Percentiles rank a stretch among this genome's conserved stretches.
phyloP scores from a whole-genome alignment of 2,329 filamentous ascomycete genomes.

The Pseudogymnoascus sp. region DNA sequence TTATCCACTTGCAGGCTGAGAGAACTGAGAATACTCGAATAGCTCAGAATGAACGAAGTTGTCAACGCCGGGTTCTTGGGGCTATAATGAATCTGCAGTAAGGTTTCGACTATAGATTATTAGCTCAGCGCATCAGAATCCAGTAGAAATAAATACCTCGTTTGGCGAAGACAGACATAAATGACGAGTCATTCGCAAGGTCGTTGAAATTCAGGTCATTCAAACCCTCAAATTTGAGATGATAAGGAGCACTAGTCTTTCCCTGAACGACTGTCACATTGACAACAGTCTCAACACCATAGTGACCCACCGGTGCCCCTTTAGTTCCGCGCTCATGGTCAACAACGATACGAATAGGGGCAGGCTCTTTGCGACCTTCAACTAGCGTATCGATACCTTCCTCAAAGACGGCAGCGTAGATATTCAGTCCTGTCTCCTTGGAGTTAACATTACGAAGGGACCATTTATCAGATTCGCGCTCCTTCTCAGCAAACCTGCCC shows the following conservation, averaged over 20 bases:
- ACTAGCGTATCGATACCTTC: conserved; percentile 56
- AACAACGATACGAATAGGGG: conserved; percentile 64
- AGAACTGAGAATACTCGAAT: conserved; percentile 68
- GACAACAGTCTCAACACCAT: conserved; percentile 64
- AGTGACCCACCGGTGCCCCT: conserved; percentile 58
- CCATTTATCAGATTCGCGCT: conserved; percentile 76
- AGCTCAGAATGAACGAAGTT: conserved; percentile 65
- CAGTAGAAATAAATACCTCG: conserved; percentile 47
- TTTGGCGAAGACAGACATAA: conserved; percentile 67
- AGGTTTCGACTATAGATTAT: conserved; percentile 54
- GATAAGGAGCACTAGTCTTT: conserved; percentile 46
- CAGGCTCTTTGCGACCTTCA: conserved; percentile 59
- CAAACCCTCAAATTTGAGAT: conserved; percentile 54
- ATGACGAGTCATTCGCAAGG: conserved; percentile 63
- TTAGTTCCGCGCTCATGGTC: conserved; percentile 62
- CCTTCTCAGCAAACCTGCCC: conserved; percentile 72
- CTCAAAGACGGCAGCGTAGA: conserved; percentile 65
- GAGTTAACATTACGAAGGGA: conserved; percentile 64
- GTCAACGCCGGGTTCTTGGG: conserved; percentile 58
- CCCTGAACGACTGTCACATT: conserved; percentile 47
- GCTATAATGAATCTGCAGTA: conserved; percentile 64
- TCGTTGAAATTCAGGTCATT: conserved; percentile 68
- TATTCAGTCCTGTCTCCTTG: conserved; percentile 50
- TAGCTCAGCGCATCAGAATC: conserved; percentile 23
- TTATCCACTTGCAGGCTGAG: conserved; percentile 56